Evolutionary conservation across 2,329 filamentous ascomycete genomes (phyloP), one percentile per base, ranked within the genome.

Genomic region (Aureobasidium sp.): DNA sequence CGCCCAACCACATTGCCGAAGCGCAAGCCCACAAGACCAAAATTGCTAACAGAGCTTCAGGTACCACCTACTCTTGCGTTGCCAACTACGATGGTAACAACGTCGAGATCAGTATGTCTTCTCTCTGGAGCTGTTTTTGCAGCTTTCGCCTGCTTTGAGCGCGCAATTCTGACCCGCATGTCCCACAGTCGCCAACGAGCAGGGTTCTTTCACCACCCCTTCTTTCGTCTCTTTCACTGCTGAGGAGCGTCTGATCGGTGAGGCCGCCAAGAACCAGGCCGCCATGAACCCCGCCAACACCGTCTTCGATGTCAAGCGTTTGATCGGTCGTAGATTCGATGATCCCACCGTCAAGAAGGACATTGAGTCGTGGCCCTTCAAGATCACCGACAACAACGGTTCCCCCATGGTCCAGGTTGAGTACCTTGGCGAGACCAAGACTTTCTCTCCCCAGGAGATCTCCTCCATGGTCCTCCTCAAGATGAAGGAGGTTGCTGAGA

Each of bases 401-500:
- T 90, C 86, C 83, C 94, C 94, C 70, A 86, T 90, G 78, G 91
- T 99, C 70, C 82, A 97, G 84, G 94, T 99, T 68, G 85, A 97
- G 77, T 97, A 97, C 82, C 87, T 97, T 68, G 88, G 88, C 72
- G 91, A 96, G 85, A 90, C 82, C 77, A 97, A 97, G 88, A 87
- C 83, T 68, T 99, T 99, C 86, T 95, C 92, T 57, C 90, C 94
- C 66, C 93, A 99, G 83, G 94, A 99, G 81, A 94, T 99, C 79
- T 99, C 94, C 67, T 90, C 94, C 76, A 99, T 99, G 94, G 90
- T 99, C 70, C 86, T 99, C 70, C 87, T 85, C 81, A 99, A 99
- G 93, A 97, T 97, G 93, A 96, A 96, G 86, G 94, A 99, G 82
- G 91, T 97, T 77, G 94, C 94, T 73, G 94, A 99, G 85, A 85